These are phyloP conservation scores for Sphaerulina populicola DNA, from an alignment of 2,329 filamentous ascomycete species.

Conservation along the genomic window DNA sequence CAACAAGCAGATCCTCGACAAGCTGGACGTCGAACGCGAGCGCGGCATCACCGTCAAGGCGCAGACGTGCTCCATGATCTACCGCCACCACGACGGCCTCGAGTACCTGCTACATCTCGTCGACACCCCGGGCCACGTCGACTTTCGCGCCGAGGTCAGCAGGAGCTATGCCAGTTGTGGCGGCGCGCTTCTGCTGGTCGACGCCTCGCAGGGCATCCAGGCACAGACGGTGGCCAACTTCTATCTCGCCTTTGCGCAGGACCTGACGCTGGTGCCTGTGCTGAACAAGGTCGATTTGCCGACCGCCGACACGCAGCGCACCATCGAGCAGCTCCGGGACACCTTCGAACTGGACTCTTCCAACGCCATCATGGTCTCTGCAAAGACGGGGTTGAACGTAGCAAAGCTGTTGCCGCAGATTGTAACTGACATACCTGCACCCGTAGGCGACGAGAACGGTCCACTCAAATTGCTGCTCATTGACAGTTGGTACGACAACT, in stretches of 20 bases:
- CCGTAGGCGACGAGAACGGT: slow-evolving; percentile 61
- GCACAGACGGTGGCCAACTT: slow-evolving; percentile 98
- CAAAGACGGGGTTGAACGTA: slow-evolving; percentile 89
- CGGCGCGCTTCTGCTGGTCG: slow-evolving; percentile 82
- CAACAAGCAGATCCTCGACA: slow-evolving; percentile 95
- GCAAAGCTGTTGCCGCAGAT: slow-evolving; percentile 73
- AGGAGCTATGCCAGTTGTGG: slow-evolving; percentile 94
- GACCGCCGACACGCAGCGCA: slow-evolving; percentile 76
- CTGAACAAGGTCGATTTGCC: slow-evolving; percentile 95
- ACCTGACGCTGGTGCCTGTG: slow-evolving; percentile 76
- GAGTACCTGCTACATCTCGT: slow-evolving; percentile 94
- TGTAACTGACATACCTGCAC: slow-evolving; percentile 74
- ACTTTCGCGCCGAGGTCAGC: slow-evolving; percentile 93
- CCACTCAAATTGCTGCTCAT: slow-evolving; percentile 80
- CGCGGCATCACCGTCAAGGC: slow-evolving; percentile 97
- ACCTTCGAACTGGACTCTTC: slow-evolving; percentile 81
- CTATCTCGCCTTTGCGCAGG: slow-evolving; percentile 90
- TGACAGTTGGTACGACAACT: slow-evolving; percentile 97
- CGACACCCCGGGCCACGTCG: slow-evolving; percentile 94
- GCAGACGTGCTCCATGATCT: slow-evolving; percentile 96
- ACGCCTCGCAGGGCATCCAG: slow-evolving; percentile 93
- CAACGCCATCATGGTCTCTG: slow-evolving; percentile 70
- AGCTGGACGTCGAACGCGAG: slow-evolving; percentile 91
- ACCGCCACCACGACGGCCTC: slow-evolving; percentile 64
- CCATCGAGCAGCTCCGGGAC: slow-evolving; percentile 74